Evolutionary conservation across 225 moss, liverwort and hornwort species (phyloP).

Genomic region (Physcomitrellopsis africana): DNA sequence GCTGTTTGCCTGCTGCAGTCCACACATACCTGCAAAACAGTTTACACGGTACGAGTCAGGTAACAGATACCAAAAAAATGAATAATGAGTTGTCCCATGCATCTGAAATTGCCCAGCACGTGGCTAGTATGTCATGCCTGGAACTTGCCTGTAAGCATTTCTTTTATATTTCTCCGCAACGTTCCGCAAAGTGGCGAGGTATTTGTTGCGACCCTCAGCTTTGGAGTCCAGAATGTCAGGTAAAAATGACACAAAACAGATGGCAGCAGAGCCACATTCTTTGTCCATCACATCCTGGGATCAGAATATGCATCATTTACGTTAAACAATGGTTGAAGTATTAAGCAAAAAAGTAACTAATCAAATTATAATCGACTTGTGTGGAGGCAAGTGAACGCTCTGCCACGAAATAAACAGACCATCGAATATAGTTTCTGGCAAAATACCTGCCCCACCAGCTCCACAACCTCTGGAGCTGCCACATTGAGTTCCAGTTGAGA

Average conservation of each 20-base stretch:
- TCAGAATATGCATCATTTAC: conserved; percentile 4
- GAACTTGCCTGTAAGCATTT: conserved; percentile 74
- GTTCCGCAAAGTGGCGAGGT: conserved; percentile 59
- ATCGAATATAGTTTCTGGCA: neutral
- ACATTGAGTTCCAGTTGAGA: conserved; percentile 73
- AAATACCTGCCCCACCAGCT: conserved; percentile 75
- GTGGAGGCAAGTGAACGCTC: conserved; percentile 20
- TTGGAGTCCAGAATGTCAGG: conserved; percentile 93
- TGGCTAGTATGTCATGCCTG: neutral
- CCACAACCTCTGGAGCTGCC: conserved; percentile 80
- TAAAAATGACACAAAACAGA: conserved; percentile 95
- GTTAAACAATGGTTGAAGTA: conserved; percentile 12
- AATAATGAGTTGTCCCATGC: neutral
- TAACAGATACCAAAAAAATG: too few relatives aligned
- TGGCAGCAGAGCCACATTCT: conserved; percentile 87
- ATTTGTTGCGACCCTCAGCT: conserved; percentile 90
- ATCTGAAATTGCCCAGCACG: neutral
- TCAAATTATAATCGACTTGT: too few relatives aligned
- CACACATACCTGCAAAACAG: conserved; percentile 75
- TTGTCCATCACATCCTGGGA: conserved; percentile 80
- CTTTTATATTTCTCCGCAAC: conserved; percentile 90
- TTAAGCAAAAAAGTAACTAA: neutral
- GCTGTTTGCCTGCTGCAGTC: conserved; percentile 87
- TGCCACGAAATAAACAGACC: conserved; percentile 6
- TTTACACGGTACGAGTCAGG: neutral